phyloP scores from a whole-genome alignment of 176 grass and related monocot species.

The Leersia perrieri region DNA sequence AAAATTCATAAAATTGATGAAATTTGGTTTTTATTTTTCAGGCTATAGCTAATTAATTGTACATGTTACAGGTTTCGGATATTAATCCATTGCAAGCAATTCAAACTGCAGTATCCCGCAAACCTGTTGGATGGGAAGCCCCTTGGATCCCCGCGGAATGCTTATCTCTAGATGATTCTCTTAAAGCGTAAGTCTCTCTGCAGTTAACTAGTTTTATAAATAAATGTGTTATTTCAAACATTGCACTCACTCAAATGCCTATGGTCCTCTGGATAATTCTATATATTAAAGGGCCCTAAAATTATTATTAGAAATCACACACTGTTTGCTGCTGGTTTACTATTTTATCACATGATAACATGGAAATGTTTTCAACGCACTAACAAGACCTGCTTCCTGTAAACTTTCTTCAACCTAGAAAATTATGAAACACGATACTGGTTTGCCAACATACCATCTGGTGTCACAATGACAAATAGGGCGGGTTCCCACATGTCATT shows the following conservation, averaged over 20 bases:
- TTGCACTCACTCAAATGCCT: background rate
- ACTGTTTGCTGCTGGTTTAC: background rate
- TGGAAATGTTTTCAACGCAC: background rate
- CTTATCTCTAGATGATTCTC: constrained; percentile 55
- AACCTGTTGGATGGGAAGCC: constrained; percentile 59
- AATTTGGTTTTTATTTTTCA: background rate
- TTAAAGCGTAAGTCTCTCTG: constrained; percentile 65
- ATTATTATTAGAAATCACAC: background rate
- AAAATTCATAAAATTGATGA: background rate
- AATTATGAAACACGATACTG: background rate
- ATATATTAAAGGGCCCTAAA: background rate
- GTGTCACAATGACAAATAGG: background rate
- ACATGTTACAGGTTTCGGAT: constrained; percentile 58
- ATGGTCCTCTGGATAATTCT: no score
- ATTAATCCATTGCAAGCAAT: constrained; percentile 78
- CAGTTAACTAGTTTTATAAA: background rate
- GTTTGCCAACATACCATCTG: background rate
- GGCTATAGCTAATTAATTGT: background rate
- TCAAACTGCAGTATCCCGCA: constrained; percentile 49
- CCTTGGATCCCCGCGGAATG: constrained; percentile 71
- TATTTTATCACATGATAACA: background rate
- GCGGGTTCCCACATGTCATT: background rate
- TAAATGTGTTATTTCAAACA: background rate
- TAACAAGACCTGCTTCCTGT: background rate
- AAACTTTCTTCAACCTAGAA: background rate